Percentiles rank a stretch among this genome's conserved stretches.
These are phyloP conservation scores for Rhododendron ovatum DNA, from an alignment of 148 eudicot species.

Conservation along the genomic window DNA sequence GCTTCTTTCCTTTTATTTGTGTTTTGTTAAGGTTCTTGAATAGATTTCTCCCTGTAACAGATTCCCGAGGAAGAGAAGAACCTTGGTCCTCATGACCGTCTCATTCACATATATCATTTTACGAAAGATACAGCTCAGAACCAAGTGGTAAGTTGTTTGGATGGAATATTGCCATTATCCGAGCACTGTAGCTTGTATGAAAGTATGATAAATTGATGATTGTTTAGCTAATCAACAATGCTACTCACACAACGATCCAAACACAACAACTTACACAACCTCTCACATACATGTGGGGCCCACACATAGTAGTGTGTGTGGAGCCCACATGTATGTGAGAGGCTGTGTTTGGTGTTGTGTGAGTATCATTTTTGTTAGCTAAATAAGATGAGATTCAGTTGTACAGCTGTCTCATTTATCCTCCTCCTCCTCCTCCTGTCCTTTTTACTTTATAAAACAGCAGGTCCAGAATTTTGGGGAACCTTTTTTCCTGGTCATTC, in stretches of 20 bases:
- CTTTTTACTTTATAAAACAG: constrained; percentile 22
- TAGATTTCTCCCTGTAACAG: constrained; percentile 28
- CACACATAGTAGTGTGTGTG: no score
- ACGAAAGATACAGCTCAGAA: constrained; percentile 81
- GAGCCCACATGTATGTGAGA: no score
- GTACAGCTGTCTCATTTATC: neutral
- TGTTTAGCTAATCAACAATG: neutral
- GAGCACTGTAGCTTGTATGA: neutral
- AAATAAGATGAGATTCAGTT: neutral
- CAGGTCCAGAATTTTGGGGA: constrained; percentile 97
- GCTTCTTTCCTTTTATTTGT: neutral
- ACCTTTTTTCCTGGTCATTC: constrained; percentile 85
- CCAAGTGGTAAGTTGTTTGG: constrained; percentile 50
- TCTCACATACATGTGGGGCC: no score
- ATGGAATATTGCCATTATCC: neutral
- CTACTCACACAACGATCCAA: no score
- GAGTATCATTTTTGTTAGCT: no score
- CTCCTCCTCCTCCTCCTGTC: neutral
- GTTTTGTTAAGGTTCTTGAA: neutral
- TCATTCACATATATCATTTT: constrained; percentile 96
- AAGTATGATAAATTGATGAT: neutral
- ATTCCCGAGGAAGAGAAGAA: constrained; percentile 96
- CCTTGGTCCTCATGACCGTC: constrained; percentile 72
- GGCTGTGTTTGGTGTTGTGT: no score
- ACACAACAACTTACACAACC: no score